Evolutionary conservation across 2,329 filamentous ascomycete species (phyloP).

Genomic region (Aureobasidium sp.): DNA sequence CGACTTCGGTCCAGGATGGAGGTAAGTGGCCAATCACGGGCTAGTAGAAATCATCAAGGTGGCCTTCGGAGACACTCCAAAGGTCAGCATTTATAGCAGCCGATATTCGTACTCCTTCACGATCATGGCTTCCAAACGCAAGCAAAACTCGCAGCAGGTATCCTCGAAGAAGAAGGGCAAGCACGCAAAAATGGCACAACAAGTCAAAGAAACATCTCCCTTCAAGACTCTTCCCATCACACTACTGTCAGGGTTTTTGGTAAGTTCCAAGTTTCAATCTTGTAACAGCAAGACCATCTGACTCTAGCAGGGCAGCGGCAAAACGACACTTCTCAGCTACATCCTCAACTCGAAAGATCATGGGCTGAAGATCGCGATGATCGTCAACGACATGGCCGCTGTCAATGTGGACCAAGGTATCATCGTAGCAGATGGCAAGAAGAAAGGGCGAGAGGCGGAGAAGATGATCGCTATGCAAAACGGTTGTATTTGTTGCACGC

Average conservation of each 20-base stretch:
- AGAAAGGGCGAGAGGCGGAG: slow-evolving; percentile 24
- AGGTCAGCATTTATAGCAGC: background rate
- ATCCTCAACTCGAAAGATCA: slow-evolving; percentile 57
- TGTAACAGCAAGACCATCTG: background rate
- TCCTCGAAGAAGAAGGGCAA: background rate
- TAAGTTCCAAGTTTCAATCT: slow-evolving; percentile 21
- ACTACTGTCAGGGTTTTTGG: slow-evolving; percentile 51
- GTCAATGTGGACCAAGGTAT: slow-evolving; percentile 26
- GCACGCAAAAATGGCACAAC: slow-evolving; percentile 4
- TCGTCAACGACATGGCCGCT: slow-evolving; percentile 59
- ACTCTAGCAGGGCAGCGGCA: slow-evolving; percentile 52
- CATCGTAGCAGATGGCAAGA: slow-evolving; percentile 17
- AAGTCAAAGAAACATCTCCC: background rate
- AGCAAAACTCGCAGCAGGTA: background rate
- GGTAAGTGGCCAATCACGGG: background rate
- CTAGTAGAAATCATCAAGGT: slow-evolving; percentile 9
- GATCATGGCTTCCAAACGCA: slow-evolving; percentile 9
- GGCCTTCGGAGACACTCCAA: background rate
- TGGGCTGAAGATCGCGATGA: slow-evolving; percentile 59
- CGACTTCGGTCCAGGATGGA: background rate
- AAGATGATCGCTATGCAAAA: slow-evolving; percentile 27
- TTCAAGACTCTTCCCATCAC: slow-evolving; percentile 46
- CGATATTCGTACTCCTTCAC: background rate
- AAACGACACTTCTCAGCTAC: slow-evolving; percentile 61
- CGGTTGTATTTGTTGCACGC: slow-evolving; percentile 68